Base-by-base conservation (phyloP, 2,329 filamentous ascomycete genomes). In the Claviceps africana region DNA sequence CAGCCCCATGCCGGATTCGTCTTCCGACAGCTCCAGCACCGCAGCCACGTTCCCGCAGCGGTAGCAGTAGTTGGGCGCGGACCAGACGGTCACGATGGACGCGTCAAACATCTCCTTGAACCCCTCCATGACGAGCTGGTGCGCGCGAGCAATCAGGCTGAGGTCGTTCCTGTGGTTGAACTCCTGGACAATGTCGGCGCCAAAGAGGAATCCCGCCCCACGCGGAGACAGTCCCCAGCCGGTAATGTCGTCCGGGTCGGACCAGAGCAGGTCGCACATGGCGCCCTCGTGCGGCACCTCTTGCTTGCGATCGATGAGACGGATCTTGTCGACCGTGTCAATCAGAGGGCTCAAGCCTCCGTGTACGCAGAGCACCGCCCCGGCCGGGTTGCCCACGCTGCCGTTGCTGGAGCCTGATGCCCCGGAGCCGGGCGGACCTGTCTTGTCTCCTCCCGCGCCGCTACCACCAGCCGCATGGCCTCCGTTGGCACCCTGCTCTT, bases 21-120 rank as follows among this genome's bases (percentile, higher is more conserved):
- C 91, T 66, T 97, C 93, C 30, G 84, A 86, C 4, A 98, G 75
- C 70, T 98, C 93, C 51, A 98, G 73, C 54, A 98, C 90, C 0
- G 93, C 91, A 1, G 93, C 93, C 13, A 98, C 90, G 62, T 97
- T 97, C 51, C 90, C 90, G 63, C 90, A 96, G 57, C 88, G 82
- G 70, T 96, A 96, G 71, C 90, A 96, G 73, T 96, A 96, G 67
- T 96, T 96, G 1, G 90, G 90, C 10, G 90, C 90, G 0, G 87
- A 94, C 91, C 93, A 98, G n/a, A 98, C 93, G 0, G 93, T 98
- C 43, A 97, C 93, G 57, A 98, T 96, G 47, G 83, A 88, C 15
- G 83, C 85, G 64, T 95, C 88, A 63, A 97, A 98, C 90, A 97
- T 97, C 67, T 97, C 93, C 71, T 97, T 97, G 69, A 96, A 98